Conservation (phyloP, 345 rosid species). For the Sonneratia alba region DNA sequence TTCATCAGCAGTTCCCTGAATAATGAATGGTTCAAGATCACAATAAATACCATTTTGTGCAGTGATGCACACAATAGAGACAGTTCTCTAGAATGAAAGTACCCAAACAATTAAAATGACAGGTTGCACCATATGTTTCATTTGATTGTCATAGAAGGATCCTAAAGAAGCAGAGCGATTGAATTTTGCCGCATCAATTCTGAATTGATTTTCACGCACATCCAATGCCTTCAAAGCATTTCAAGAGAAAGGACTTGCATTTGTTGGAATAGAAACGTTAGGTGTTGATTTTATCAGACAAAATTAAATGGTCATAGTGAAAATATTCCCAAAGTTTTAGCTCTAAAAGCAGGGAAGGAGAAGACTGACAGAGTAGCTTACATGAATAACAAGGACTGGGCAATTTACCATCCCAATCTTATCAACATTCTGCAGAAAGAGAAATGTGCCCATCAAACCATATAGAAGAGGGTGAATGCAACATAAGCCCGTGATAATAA, state of each 20-base stretch:
- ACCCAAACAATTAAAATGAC: neutral
- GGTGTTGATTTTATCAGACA: neutral
- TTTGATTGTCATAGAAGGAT: neutral
- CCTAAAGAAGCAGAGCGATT: neutral
- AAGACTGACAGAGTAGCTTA: constrained; percentile 26
- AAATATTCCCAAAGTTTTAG: neutral
- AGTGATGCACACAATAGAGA: neutral
- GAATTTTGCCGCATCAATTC: neutral
- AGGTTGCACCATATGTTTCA: neutral
- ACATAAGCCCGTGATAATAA: constrained; percentile 6
- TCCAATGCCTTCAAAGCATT: neutral
- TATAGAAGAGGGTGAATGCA: constrained; percentile 1
- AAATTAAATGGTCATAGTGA: neutral
- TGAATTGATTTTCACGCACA: neutral
- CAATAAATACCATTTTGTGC: constrained; percentile 1
- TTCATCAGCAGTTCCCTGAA: constrained; percentile 81
- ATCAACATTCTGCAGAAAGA: constrained; percentile 67
- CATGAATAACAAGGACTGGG: constrained; percentile 80
- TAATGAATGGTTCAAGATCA: constrained; percentile 4
- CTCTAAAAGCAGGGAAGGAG: neutral
- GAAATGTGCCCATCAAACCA: neutral
- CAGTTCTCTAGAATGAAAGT: neutral
- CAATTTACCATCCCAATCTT: constrained; percentile 69
- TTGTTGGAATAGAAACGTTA: neutral
- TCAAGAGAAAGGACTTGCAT: neutral